A percentile compares a stretch with the other conserved stretches of the same genome.
These are phyloP conservation scores for Zygosaccharomyces pseudorouxii DNA, from an alignment of 805 yeast genomes.

Conservation along the genomic window DNA sequence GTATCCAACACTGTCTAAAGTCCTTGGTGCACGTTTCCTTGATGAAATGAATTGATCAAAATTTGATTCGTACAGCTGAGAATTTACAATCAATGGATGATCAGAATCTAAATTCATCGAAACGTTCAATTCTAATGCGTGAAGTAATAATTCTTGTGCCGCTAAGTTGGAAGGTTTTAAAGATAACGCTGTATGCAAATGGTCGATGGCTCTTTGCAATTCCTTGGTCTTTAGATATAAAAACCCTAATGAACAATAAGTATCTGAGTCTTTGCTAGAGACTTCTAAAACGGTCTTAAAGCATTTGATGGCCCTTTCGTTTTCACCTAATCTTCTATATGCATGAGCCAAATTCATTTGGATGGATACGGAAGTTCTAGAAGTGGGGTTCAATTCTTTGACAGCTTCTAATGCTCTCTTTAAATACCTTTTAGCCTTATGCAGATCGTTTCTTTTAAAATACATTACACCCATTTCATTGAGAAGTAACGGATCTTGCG, in stretches of 20 bases:
- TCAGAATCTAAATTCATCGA: conserved; percentile 26
- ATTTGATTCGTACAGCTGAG: conserved; percentile 17
- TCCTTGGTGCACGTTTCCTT: conserved; percentile 12
- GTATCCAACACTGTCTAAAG: conserved; percentile 11
- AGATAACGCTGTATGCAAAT: conserved; percentile 76
- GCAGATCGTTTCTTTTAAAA: conserved; percentile 66
- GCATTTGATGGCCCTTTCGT: conserved; percentile 63
- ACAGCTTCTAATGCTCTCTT: conserved; percentile 69
- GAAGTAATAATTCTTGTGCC: conserved; percentile 71
- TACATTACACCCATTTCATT: conserved; percentile 93
- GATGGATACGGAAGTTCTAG: conserved; percentile 79
- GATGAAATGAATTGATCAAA: conserved; percentile 8
- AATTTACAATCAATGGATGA: conserved; percentile 29
- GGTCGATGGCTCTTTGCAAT: conserved; percentile 61
- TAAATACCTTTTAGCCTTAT: conserved; percentile 65
- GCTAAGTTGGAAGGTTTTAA: conserved; percentile 76
- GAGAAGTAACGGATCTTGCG: conserved; percentile 77
- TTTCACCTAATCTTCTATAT: conserved; percentile 59
- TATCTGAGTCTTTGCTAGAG: conserved; percentile 65
- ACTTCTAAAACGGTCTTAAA: conserved; percentile 72
- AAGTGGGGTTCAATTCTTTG: conserved; percentile 63
- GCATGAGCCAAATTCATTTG: conserved; percentile 88
- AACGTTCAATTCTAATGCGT: conserved; percentile 66
- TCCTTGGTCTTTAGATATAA: conserved; percentile 69
- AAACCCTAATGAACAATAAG: conserved; percentile 80